These are phyloP conservation scores for Mycoemilia scoparia DNA, from an alignment of 192 early-diverging fungal species.

Conservation along the genomic window DNA sequence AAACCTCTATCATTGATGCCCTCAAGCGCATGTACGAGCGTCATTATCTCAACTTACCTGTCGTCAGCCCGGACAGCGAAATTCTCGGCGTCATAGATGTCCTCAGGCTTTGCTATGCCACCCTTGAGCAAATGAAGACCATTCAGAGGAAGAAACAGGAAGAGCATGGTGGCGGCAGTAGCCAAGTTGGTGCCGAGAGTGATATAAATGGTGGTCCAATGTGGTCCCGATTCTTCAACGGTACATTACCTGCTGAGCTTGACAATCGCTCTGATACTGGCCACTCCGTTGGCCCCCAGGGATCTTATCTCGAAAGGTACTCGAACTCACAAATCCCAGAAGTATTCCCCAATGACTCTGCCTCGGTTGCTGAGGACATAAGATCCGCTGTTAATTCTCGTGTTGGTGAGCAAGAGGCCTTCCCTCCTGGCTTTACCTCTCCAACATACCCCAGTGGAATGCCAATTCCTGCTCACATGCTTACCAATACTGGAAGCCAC, in stretches of 20 bases:
- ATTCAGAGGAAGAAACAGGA: conserved; percentile 23
- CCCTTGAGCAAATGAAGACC: conserved; percentile 61
- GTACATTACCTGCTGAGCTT: conserved; percentile 35
- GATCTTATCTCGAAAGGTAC: too few relatives aligned
- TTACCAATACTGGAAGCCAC: conserved; percentile 12
- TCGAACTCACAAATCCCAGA: conserved; percentile 24
- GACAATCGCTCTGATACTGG: conserved; percentile 50
- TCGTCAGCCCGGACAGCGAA: conserved; percentile 46
- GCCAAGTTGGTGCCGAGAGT: conserved; percentile 3
- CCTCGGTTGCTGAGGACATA: conserved; percentile 32
- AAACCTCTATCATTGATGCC: conserved; percentile 61
- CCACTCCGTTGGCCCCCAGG: conserved; percentile 13
- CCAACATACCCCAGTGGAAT: conserved; percentile 7
- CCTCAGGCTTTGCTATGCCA: conserved; percentile 62
- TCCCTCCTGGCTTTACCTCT: conserved; percentile 11
- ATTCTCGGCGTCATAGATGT: conserved; percentile 71
- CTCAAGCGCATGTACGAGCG: conserved; percentile 75
- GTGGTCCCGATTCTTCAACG: conserved; percentile 69
- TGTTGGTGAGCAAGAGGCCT: conserved; percentile 28
- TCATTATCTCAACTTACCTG: conserved; percentile 69
- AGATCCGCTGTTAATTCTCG: conserved; percentile 33
- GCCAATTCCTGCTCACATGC: neutral
- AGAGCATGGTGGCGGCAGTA: conserved; percentile 7
- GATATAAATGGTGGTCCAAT: conserved; percentile 30
- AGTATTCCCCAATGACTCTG: conserved; percentile 31